phyloP scores from a whole-genome alignment of 2,329 filamentous ascomycete species.

The Microcyclosporella mali region DNA sequence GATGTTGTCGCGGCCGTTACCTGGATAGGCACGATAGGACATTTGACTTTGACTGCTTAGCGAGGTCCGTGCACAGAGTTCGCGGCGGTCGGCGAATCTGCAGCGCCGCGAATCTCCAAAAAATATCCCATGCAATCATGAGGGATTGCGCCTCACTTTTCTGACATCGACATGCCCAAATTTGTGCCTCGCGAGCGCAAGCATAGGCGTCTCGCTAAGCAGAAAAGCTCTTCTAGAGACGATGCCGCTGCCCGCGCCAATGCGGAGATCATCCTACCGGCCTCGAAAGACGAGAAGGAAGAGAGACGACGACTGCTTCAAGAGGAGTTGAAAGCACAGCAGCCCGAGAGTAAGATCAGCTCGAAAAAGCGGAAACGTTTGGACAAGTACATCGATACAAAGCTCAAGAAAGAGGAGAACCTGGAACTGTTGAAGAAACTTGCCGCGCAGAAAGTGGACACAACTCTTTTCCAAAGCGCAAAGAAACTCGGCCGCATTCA shows the following conservation, averaged over 20 bases:
- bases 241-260: conserved; percentile 49
- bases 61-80: not conserved
- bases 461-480: conserved; percentile 70
- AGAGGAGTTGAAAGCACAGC: conserved; percentile 49
- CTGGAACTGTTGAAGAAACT: conserved; percentile 76
- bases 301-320: conserved; percentile 47
- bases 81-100: no score
- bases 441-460: conserved; percentile 72
- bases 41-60: no score
- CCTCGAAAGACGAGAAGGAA: conserved; percentile 49
- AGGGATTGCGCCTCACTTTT: not conserved
- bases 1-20: no score
- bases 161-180: conserved; percentile 21
- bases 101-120: no score
- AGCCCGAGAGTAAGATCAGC: conserved; percentile 48
- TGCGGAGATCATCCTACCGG: conserved; percentile 41
- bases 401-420: conserved; percentile 91
- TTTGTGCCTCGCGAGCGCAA: conserved; percentile 54
- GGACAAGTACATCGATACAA: conserved; percentile 74
- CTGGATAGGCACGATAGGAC: no score
- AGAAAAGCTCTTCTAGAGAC: conserved; percentile 43
- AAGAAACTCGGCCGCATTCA: conserved; percentile 66
- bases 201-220: conserved; percentile 58
- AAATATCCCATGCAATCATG: no score
- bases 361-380: conserved; percentile 62